phyloP scores from a whole-genome alignment of 257 asterid species.

The Solanum peruvianum region DNA sequence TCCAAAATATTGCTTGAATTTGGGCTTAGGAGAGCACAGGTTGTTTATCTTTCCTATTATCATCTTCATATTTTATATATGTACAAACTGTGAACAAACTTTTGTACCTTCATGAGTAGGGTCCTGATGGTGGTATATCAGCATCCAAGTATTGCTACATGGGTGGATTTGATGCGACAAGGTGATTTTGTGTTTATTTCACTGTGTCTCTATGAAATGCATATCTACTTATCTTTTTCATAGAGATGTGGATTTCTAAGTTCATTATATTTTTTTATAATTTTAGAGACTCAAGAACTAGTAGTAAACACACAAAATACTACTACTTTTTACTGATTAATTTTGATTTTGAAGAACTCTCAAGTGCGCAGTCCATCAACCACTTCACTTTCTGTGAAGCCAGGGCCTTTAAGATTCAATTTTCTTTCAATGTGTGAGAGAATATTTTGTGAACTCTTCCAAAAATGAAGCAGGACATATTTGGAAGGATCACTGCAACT shows the following conservation, averaged over 20 bases:
- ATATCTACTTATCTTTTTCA: not conserved
- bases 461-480: not conserved
- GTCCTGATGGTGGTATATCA: conserved; percentile 98
- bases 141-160: conserved; percentile 92
- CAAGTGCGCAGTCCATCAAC: not conserved
- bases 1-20: conserved; percentile 91
- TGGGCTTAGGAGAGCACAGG: conserved; percentile 96
- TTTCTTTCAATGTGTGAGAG: not conserved
- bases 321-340: not conserved
- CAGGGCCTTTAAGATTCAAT: not conserved
- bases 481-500: not conserved
- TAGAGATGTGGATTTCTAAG: not conserved
- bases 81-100: conserved; percentile 2
- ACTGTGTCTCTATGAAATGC: not conserved
- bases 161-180: conserved; percentile 99
- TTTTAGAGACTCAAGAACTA: not conserved
- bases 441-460: not conserved
- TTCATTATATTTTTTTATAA: not conserved
- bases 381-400: not conserved
- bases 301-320: not conserved
- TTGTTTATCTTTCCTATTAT: conserved; percentile 4
- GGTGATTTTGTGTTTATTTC: conserved; percentile 28
- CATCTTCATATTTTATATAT: not conserved
- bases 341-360: not conserved
- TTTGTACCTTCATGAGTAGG: conserved; percentile 32